Evolutionary conservation across 1,284 basidiomycete genomes (phyloP).

Genomic region (Coniferiporia sulphurascens): DNA sequence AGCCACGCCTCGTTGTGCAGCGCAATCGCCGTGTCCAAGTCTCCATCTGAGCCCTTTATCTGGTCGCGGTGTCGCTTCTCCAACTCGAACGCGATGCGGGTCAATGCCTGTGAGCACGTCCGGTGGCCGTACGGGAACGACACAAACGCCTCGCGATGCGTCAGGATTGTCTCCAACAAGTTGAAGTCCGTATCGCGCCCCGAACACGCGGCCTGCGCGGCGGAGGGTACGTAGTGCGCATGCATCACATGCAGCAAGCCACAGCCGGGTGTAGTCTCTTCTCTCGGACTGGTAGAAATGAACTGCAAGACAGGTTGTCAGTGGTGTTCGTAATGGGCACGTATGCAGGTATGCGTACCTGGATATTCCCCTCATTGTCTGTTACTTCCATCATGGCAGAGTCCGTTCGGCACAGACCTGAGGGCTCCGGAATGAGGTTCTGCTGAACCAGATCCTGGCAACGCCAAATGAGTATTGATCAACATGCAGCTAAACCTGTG

Average conservation of each 20-base stretch:
- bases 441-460: not conserved
- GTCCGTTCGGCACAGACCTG: not conserved
- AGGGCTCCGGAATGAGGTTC: not conserved
- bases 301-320: conserved; percentile 2
- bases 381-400: conserved; percentile 4
- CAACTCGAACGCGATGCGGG: conserved; percentile 15
- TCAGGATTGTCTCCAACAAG: conserved; percentile 17
- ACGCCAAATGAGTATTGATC: not conserved
- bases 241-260: conserved; percentile 11
- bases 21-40: conserved; percentile 18
- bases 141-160: conserved; percentile 18
- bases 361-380: conserved; percentile 15
- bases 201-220: not conserved
- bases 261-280: conserved; percentile 2
- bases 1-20: conserved; percentile 20
- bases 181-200: conserved; percentile 15
- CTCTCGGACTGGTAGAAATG: conserved; percentile 1
- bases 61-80: conserved; percentile 7
- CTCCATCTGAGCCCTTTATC: conserved; percentile 1
- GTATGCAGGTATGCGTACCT: conserved; percentile 7
- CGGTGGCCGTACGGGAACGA: conserved; percentile 16
- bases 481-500: not conserved
- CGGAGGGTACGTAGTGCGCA: conserved; percentile 5
- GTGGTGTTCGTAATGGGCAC: not conserved
- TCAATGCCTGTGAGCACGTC: conserved; percentile 12